Percentiles rank a stretch among this genome's conserved stretches.
Evolutionary conservation across 352 stramenopile species (phyloP).

Genomic region (Globisporangium spiculum): DNA sequence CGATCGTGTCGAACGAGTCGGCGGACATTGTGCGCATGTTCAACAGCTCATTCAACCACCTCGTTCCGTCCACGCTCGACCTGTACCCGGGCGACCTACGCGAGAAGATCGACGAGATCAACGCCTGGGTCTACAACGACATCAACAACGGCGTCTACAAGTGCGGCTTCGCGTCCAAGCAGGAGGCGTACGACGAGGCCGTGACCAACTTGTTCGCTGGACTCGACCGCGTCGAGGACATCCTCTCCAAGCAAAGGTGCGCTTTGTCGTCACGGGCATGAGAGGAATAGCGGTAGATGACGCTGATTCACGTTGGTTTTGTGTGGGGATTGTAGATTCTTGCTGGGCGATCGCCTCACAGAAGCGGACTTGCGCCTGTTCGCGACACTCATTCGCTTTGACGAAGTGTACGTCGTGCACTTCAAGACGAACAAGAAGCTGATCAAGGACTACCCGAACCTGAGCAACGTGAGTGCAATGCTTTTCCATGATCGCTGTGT

Average conservation of each 20-base stretch:
- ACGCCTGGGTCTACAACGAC: conserved; percentile 90
- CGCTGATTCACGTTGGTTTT: neutral
- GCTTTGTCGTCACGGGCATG: conserved; percentile 8
- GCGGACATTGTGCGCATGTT: conserved; percentile 94
- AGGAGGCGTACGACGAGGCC: conserved; percentile 87
- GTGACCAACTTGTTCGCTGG: conserved; percentile 64
- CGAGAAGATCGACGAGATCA: conserved; percentile 86
- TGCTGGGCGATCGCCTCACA: conserved; percentile 63
- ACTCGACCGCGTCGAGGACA: conserved; percentile 71
- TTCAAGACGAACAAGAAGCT: conserved; percentile 90
- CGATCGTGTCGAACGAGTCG: conserved; percentile 94
- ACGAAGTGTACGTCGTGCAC: conserved; percentile 83
- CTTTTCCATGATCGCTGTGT: neutral
- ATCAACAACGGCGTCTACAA: conserved; percentile 94
- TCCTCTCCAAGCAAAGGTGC: conserved; percentile 57
- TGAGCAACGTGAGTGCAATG: conserved; percentile 59
- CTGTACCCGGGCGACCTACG: conserved; percentile 79
- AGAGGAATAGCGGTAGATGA: neutral
- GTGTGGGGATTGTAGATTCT: conserved; percentile 27
- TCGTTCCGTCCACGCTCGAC: conserved; percentile 66
- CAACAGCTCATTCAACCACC: conserved; percentile 72
- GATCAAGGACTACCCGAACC: conserved; percentile 86
- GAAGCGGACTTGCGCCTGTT: conserved; percentile 84
- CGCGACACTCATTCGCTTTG: conserved; percentile 77
- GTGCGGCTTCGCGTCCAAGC: conserved; percentile 88